phyloP scores from a whole-genome alignment of 495 filamentous ascomycete species.

The Neurospora tetraspora region DNA sequence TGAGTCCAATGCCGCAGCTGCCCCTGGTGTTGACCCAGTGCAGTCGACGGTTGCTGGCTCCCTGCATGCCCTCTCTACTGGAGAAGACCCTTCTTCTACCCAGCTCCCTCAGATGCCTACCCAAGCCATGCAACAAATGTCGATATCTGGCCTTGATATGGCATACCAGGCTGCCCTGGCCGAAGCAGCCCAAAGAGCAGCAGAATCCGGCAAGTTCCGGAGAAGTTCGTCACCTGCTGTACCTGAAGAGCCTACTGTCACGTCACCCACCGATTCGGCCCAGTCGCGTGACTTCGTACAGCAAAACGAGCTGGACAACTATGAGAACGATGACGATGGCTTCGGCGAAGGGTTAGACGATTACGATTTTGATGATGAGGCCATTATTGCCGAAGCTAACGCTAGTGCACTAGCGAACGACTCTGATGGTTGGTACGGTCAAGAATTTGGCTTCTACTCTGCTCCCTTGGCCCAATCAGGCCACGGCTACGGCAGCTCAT shows the following conservation, averaged over 20 bases:
- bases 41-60: slow-evolving; percentile 30
- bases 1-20: slow-evolving; percentile 12
- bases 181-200: slow-evolving; percentile 62
- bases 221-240: slow-evolving; percentile 46
- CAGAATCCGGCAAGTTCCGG: slow-evolving; percentile 57
- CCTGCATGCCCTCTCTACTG: slow-evolving; percentile 14
- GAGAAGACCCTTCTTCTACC: slow-evolving; percentile 8
- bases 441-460: slow-evolving; percentile 97
- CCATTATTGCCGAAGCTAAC: slow-evolving; percentile 90
- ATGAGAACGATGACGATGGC: slow-evolving; percentile 26
- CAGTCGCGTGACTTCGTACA: slow-evolving; percentile 13
- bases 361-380: slow-evolving; percentile 64
- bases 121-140: slow-evolving; percentile 1
- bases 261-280: slow-evolving; percentile 31
- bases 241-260: slow-evolving; percentile 37
- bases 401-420: slow-evolving; percentile 88
- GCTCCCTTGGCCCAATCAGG: slow-evolving; percentile 35
- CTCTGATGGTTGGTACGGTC: slow-evolving; percentile 85
- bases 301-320: slow-evolving; percentile 27
- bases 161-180: slow-evolving; percentile 76
- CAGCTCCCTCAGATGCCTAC: slow-evolving; percentile 11
- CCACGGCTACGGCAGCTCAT: slow-evolving; percentile 9
- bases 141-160: slow-evolving; percentile 40
- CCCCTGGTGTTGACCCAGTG: not conserved
- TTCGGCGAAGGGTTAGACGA: slow-evolving; percentile 43